Evolutionary conservation across 768 basidiomycete genomes (phyloP).

Genomic region (Suillus discolor): DNA sequence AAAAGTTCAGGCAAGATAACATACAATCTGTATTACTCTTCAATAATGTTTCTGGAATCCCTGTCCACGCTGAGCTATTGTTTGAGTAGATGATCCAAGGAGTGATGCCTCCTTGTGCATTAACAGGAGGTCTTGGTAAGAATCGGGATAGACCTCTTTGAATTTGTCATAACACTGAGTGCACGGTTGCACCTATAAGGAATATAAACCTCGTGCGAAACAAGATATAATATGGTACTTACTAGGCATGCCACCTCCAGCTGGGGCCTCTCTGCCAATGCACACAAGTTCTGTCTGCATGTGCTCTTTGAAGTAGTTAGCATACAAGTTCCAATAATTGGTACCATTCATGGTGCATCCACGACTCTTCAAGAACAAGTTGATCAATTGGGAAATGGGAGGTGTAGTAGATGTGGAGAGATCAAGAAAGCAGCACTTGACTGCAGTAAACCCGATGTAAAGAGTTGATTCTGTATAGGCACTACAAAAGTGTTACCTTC

Average conservation of each 20-base stretch:
- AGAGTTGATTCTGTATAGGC: too few relatives aligned
- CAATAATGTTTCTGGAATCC: not conserved
- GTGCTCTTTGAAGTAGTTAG: slow-evolving; percentile 3
- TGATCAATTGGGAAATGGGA: slow-evolving; percentile 7
- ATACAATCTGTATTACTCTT: not conserved
- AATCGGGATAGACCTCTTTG: not conserved
- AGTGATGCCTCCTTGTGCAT: not conserved
- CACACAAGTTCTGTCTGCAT: slow-evolving; percentile 8
- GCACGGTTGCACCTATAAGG: not conserved
- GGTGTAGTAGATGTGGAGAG: slow-evolving; percentile 1
- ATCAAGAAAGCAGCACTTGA: not conserved
- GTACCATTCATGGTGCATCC: not conserved
- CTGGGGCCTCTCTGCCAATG: not conserved
- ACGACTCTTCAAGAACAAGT: slow-evolving; percentile 12
- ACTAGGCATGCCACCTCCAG: not conserved
- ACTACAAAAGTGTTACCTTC: too few relatives aligned
- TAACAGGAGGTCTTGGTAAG: not conserved
- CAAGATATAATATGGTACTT: not conserved
- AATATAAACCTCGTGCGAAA: not conserved
- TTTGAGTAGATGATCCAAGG: not conserved
- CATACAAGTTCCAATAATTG: slow-evolving; percentile 9
- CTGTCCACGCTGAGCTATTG: slow-evolving; percentile 4
- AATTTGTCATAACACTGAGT: not conserved
- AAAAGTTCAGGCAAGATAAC: not conserved
- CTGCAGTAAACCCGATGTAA: not conserved